Evolutionary conservation across 2,329 filamentous ascomycete genomes (phyloP).

Genomic region (Orbilia javanica): DNA sequence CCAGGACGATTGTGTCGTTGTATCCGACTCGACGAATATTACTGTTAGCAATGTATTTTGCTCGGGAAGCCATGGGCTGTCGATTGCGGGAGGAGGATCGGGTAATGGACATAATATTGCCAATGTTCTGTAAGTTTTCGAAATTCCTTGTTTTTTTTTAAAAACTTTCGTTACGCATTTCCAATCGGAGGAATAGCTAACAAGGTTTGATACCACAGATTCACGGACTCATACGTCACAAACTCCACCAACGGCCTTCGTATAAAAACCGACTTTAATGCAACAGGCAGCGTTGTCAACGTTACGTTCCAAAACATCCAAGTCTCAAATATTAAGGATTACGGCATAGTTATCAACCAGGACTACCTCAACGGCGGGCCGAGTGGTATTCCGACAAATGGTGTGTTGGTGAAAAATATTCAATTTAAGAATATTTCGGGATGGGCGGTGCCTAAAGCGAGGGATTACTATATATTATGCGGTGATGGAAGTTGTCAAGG

Average conservation of each 20-base stretch:
- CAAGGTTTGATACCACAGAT: slow-evolving; percentile 48
- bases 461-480: slow-evolving; percentile 66
- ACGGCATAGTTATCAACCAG: slow-evolving; percentile 70
- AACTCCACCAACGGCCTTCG: slow-evolving; percentile 64
- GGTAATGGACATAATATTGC: slow-evolving; percentile 64
- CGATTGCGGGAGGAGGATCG: slow-evolving; percentile 64
- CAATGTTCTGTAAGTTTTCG: slow-evolving; percentile 63
- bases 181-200: neutral
- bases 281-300: slow-evolving; percentile 65
- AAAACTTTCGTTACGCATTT: neutral
- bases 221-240: slow-evolving; percentile 62
- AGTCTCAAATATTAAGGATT: slow-evolving; percentile 67
- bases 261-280: slow-evolving; percentile 66
- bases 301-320: slow-evolving; percentile 68
- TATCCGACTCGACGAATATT: slow-evolving; percentile 63
- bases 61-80: slow-evolving; percentile 63
- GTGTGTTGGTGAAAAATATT: slow-evolving; percentile 65
- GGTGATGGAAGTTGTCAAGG: slow-evolving; percentile 65
- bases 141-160: neutral
- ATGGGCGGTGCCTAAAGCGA: slow-evolving; percentile 62
- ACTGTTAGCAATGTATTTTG: slow-evolving; percentile 63
- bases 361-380: slow-evolving; percentile 69
- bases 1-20: slow-evolving; percentile 64
- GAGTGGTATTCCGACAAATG: slow-evolving; percentile 65
- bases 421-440: slow-evolving; percentile 65